Conservation (phyloP, 2,329 filamentous ascomycete species). For the Grosmannia penicillata region DNA sequence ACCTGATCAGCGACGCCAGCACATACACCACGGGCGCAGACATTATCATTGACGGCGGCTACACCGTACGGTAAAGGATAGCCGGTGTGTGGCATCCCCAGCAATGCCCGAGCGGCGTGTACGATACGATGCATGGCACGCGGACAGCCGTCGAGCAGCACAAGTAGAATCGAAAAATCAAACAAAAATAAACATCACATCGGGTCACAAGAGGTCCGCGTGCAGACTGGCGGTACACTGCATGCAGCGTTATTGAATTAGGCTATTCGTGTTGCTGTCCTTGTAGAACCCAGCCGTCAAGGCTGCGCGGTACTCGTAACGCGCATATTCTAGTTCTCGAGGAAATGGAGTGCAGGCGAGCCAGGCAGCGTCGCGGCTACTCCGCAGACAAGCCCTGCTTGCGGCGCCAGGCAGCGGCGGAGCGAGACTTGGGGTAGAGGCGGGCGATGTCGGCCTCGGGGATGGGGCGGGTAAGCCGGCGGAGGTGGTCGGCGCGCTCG, state of each 20-base stretch:
- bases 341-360: background rate
- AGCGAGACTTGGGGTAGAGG: constrained; percentile 30
- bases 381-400: constrained; percentile 7
- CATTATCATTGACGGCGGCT: constrained; percentile 63
- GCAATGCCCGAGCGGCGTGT: background rate
- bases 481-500: constrained; percentile 48
- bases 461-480: constrained; percentile 50
- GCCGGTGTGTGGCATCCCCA: too few species aligned
- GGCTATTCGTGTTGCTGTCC: too few species aligned
- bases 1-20: constrained; percentile 68
- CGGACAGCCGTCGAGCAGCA: too few species aligned
- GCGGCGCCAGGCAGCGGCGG: constrained; percentile 8
- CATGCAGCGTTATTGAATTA: too few species aligned
- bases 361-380: background rate
- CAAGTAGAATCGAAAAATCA: background rate
- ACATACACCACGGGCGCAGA: constrained; percentile 67
- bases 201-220: too few species aligned
- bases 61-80: constrained; percentile 32
- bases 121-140: background rate
- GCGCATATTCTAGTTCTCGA: too few species aligned
- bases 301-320: too few species aligned
- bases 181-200: background rate
- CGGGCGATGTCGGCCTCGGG: constrained; percentile 45
- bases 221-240: too few species aligned
- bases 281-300: too few species aligned